Base-by-base conservation (phyloP, 345 rosid species). In the Iberis pinnata region DNA sequence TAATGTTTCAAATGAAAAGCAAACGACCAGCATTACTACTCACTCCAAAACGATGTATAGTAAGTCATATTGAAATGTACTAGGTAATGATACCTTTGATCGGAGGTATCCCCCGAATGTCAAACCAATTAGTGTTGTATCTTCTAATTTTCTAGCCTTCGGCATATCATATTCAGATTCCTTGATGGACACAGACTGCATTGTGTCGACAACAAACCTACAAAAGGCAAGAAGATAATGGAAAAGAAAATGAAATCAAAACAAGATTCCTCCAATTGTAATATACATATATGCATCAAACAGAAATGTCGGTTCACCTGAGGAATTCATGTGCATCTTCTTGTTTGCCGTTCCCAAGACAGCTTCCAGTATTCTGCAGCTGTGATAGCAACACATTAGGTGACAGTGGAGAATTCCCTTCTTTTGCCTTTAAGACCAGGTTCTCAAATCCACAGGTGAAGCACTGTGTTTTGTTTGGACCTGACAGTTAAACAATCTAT, bases 251-350 rank as follows among this genome's bases (percentile, higher is more conserved):
- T 25, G 43, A 57, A 50, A 40, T 33, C n/a, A 24, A 41, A 18
- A 41, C 13, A 36, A 33, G 42, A 60, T 33, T 33, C 35, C 39
- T 53, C 39, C 33, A 53, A 32, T 2, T 59, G 44, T 27, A 11
- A 13, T 33, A 18, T 35, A 16, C 12, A 55, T 16, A 47, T 44
- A 13, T 61, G 43, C 22, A 42, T 49, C 52, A 36, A 43, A 32
- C 61, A 39, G 56, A 43, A 68, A 49, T 47, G 33, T 52, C 35
- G 29, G 22, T 49, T 64, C 58, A 88, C 99, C 99, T 83, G 55
- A 93, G 74, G 68, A 88, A 93, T 73, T 93, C 97, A 78, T 93
- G 99, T 22, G 99, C 99, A 65, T 93, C 99, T 76, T 93, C 99
- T 70, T 93, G 86, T 56, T 78, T 82, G 24, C 99, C 99, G 60